phyloP scores from a whole-genome alignment of 257 asterid species.

The Gentiana macrophylla region DNA sequence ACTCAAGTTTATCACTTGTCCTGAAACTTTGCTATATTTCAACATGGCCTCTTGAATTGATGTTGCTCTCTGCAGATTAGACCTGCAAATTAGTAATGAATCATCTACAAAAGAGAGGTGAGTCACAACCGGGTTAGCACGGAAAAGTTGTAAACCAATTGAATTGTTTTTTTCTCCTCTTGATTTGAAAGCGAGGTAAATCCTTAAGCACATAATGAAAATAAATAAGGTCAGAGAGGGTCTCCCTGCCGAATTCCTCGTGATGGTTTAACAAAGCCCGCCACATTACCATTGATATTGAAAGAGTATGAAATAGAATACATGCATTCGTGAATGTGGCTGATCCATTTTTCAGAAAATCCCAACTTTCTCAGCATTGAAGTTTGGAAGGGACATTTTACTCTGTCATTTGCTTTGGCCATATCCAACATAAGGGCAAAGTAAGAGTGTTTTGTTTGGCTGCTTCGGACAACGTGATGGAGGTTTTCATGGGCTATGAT shows the following conservation, averaged over 20 bases:
- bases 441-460: neutral
- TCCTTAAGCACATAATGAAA: neutral
- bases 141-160: neutral
- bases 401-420: neutral
- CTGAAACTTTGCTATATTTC: too few relatives aligned
- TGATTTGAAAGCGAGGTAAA: neutral
- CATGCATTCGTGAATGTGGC: neutral
- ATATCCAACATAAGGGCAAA: neutral
- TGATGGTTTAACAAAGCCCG: neutral
- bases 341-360: neutral
- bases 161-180: neutral
- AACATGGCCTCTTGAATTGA: too few relatives aligned
- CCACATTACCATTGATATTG: neutral
- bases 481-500: neutral
- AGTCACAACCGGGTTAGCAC: neutral
- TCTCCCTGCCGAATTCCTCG: slow-evolving; percentile 1
- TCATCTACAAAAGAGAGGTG: neutral
- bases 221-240: neutral
- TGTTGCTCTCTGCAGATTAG: too few relatives aligned
- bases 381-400: neutral
- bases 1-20: neutral
- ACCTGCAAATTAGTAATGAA: too few relatives aligned
- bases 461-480: neutral
- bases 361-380: neutral
- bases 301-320: neutral